Conservation (phyloP, 2,329 filamentous ascomycete species). For the Pseudogymnoascus sp. region DNA sequence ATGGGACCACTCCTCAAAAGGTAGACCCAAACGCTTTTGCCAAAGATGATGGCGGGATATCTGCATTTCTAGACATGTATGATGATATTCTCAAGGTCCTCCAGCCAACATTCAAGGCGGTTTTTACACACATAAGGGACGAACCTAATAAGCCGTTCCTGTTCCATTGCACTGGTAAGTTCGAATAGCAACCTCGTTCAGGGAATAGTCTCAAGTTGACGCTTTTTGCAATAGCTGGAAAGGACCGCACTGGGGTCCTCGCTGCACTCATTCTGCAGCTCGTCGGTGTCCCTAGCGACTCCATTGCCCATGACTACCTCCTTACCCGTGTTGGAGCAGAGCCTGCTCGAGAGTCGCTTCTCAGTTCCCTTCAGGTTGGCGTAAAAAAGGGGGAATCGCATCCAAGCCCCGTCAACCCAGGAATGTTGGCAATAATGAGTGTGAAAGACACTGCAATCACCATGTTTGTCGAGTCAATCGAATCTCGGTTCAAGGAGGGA, state of each 20-base stretch:
- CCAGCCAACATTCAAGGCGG: constrained; percentile 34
- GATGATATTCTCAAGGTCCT: constrained; percentile 40
- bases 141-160: constrained; percentile 36
- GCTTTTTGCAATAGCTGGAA: constrained; percentile 36
- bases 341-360: constrained; percentile 41
- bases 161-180: constrained; percentile 50
- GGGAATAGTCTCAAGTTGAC: not conserved
- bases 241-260: constrained; percentile 48
- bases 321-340: constrained; percentile 48
- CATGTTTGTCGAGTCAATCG: constrained; percentile 38
- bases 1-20: constrained; percentile 30
- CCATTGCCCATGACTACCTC: constrained; percentile 43
- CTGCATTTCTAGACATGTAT: constrained; percentile 41
- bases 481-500: constrained; percentile 36
- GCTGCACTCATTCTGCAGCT: constrained; percentile 44
- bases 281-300: constrained; percentile 39
- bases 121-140: constrained; percentile 44
- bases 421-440: constrained; percentile 43
- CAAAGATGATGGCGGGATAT: constrained; percentile 38
- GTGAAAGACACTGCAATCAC: constrained; percentile 39
- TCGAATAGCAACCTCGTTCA: not conserved
- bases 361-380: constrained; percentile 36
- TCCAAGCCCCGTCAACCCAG: constrained; percentile 33
- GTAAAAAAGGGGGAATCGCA: constrained; percentile 28
- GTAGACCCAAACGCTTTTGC: constrained; percentile 33